phyloP scores from a whole-genome alignment of 208 protist species.

The Angomonas desouzai region DNA sequence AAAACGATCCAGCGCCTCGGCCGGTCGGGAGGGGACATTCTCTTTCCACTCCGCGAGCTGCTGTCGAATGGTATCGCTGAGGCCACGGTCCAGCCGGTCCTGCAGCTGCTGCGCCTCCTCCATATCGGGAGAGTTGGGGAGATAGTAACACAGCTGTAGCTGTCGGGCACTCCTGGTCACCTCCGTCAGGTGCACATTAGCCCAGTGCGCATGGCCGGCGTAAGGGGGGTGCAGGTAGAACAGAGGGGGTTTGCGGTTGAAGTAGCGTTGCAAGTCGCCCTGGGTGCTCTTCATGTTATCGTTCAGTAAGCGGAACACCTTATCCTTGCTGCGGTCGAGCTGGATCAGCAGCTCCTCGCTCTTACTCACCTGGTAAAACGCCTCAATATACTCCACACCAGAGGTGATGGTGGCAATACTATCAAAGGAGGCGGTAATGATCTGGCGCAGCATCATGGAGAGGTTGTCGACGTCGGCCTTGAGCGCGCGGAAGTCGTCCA shows the following conservation, averaged over 20 bases:
- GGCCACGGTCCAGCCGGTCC: slow-evolving; percentile 73
- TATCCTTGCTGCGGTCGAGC: slow-evolving; percentile 90
- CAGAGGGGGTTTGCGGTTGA: slow-evolving; percentile 82
- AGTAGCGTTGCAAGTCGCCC: slow-evolving; percentile 90
- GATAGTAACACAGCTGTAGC: slow-evolving; percentile 81
- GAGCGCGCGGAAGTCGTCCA: slow-evolving; percentile 96
- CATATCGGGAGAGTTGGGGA: slow-evolving; percentile 75
- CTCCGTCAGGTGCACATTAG: slow-evolving; percentile 47
- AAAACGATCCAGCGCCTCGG: slow-evolving; percentile 83
- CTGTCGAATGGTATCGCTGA: slow-evolving; percentile 78
- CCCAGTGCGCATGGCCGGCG: slow-evolving; percentile 92
- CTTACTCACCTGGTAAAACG: slow-evolving; percentile 93
- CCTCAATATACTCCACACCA: slow-evolving; percentile 95
- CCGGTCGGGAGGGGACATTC: slow-evolving; percentile 53
- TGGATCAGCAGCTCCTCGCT: slow-evolving; percentile 92
- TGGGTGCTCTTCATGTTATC: slow-evolving; percentile 84
- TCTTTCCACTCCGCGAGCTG: slow-evolving; percentile 78
- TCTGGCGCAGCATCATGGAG: slow-evolving; percentile 95
- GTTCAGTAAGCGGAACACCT: slow-evolving; percentile 88
- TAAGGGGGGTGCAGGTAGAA: slow-evolving; percentile 88
- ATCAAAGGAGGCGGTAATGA: slow-evolving; percentile 96
- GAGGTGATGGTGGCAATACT: slow-evolving; percentile 82
- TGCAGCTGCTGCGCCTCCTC: slow-evolving; percentile 70
- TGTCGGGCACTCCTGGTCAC: slow-evolving; percentile 48
- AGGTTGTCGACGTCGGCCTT: slow-evolving; percentile 97